Evolutionary conservation across 805 yeast species (phyloP).

Genomic region (Candida sonorensis): DNA sequence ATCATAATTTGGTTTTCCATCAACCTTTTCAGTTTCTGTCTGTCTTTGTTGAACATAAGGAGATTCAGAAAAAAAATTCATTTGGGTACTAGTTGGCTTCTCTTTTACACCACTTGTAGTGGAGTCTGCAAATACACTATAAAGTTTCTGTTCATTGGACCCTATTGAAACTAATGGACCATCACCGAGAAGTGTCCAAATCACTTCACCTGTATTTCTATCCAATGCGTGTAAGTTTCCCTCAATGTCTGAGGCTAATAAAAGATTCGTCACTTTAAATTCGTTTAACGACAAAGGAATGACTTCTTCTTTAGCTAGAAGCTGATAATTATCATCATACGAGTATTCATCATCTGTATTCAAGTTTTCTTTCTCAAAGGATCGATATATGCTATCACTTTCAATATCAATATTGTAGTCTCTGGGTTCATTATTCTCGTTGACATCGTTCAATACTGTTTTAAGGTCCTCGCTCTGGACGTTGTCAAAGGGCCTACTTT

Average conservation of each 20-base stretch:
- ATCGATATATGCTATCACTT: neutral
- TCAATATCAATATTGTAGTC: neutral
- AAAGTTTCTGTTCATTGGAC: slow-evolving; percentile 16
- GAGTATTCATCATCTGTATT: no score
- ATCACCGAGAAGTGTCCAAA: slow-evolving; percentile 71
- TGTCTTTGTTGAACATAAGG: neutral
- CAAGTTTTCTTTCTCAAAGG: no score
- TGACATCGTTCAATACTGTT: no score
- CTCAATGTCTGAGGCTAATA: slow-evolving; percentile 75
- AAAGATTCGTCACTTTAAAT: slow-evolving; percentile 38
- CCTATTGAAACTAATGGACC: slow-evolving; percentile 48
- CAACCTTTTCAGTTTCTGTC: neutral
- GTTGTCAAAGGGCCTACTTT: no score
- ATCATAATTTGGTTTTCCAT: neutral
- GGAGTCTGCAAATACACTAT: neutral
- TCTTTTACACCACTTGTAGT: slow-evolving; percentile 2
- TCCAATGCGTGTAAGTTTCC: slow-evolving; percentile 81
- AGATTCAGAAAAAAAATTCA: slow-evolving; percentile 1
- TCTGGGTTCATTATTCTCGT: no score
- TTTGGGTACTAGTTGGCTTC: no score
- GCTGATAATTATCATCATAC: no score
- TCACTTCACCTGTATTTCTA: slow-evolving; percentile 62
- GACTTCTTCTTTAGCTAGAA: slow-evolving; percentile 1
- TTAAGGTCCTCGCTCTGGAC: no score
- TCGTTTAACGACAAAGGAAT: slow-evolving; percentile 15